Evolutionary conservation across 495 filamentous ascomycete species (phyloP), one percentile per base, ranked within the genome.

Genomic region (Bryoglossum gracile): DNA sequence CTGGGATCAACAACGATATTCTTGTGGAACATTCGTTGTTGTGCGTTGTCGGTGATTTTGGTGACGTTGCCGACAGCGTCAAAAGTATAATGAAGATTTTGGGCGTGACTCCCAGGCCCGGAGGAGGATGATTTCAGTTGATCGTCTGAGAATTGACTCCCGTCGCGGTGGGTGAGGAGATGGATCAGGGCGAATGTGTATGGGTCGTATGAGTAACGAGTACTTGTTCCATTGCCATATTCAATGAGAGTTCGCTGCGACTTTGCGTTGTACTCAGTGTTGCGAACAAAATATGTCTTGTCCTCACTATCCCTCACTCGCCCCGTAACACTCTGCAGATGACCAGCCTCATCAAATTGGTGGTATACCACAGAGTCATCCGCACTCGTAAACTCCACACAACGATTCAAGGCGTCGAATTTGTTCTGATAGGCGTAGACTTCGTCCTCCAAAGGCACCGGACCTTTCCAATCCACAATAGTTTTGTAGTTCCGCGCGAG

Each of bases 1-100:
- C n/a, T 45, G 0, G 67, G 55, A 0, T 48, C 43, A 6, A 65
- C 64, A 0, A 10, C 2, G 1, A 23, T 19, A 38, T 61, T 62
- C 22, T 53, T 32, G 39, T 64, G 58, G 49, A 47, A 68, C 8
- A 59, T 54, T 10, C 25, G 53, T 39, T 68, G 55, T 32, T 64
- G 55, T 0, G 60, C 59, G 8, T 52, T 17, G 40, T 70, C 62
- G 1, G 43, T 37, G 11, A 50, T 46, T 3, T 55, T 11, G 3
- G 49, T 54, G 21, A 61, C 51, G 16, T 57, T 56, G 11, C 55
- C 56, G 0, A 56, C 9, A 3, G 51, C 25, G 46, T 69, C 65
- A 33, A 60, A 59, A 0, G 58, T 62, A 41, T 66, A 65, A 0
- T 39, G 34, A 11, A 66, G 40, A 43, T 64, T 50, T 34, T 64